phyloP scores from a whole-genome alignment of 352 stramenopile genomes.

The Phytophthora parvispora region DNA sequence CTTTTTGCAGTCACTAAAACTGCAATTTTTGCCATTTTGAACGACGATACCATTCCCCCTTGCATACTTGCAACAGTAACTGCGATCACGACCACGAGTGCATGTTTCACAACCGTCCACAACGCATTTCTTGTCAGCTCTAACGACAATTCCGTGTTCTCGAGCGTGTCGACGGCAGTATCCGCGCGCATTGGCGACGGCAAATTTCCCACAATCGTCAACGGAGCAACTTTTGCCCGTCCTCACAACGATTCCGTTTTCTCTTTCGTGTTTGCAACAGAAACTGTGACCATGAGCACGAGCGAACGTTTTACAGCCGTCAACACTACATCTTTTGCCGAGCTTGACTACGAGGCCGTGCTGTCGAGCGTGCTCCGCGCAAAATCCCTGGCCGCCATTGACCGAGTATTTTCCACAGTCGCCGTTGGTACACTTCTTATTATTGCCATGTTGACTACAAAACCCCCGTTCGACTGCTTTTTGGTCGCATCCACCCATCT shows the following conservation, averaged over 20 bases:
- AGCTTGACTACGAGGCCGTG: neutral
- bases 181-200: neutral
- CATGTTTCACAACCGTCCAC: neutral
- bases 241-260: neutral
- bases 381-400: neutral
- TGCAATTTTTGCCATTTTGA: neutral
- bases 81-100: neutral
- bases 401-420: conserved; percentile 2
- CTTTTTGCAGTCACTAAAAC: neutral
- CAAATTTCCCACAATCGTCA: neutral
- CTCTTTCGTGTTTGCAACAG: neutral
- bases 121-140: neutral
- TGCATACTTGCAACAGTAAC: neutral
- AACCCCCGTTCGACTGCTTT: neutral
- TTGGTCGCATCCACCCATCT: conserved; percentile 7
- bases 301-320: neutral
- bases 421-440: neutral
- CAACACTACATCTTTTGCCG: neutral
- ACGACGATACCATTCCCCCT: neutral
- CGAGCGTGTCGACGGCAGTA: neutral
- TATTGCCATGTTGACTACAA: conserved; percentile 5
- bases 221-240: neutral
- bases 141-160: neutral
- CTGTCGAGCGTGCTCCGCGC: neutral
- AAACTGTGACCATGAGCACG: neutral